A percentile compares a stretch with the other conserved stretches of the same genome.
Evolutionary conservation across 2,329 filamentous ascomycete genomes (phyloP).

Genomic region (Pseudopyrenochaeta lycopersici): DNA sequence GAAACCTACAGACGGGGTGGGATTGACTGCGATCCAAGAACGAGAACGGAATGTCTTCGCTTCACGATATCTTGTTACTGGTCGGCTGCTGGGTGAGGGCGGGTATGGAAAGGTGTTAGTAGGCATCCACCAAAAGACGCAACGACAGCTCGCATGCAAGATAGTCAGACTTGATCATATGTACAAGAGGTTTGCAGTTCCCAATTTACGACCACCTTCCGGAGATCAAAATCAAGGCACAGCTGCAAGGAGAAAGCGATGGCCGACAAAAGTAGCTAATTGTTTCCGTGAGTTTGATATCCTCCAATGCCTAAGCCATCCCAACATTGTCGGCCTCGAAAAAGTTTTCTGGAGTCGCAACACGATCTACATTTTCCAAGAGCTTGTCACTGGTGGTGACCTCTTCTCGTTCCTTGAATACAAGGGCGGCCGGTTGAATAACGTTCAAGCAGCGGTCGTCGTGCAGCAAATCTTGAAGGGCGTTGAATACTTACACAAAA

Average conservation of each 20-base stretch:
- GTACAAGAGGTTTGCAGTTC: conserved; percentile 12
- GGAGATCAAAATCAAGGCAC: conserved; percentile 2
- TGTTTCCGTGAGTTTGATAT: conserved; percentile 57
- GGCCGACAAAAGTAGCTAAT: conserved; percentile 34
- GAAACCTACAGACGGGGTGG: conserved; percentile 5
- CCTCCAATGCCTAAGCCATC: conserved; percentile 64
- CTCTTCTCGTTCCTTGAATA: conserved; percentile 67
- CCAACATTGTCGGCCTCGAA: conserved; percentile 67
- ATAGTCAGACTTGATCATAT: conserved; percentile 62
- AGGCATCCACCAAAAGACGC: conserved; percentile 61
- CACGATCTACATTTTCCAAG: conserved; percentile 68
- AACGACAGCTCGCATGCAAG: conserved; percentile 74
- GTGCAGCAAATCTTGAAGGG: conserved; percentile 65
- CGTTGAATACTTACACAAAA: conserved; percentile 65
- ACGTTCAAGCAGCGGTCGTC: conserved; percentile 64
- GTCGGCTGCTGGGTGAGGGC: conserved; percentile 63
- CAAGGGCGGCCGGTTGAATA: conserved; percentile 56
- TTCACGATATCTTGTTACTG: conserved; percentile 59
- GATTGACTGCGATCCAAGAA: conserved; percentile 34
- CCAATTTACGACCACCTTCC: conserved; percentile 13
- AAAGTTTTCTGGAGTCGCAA: conserved; percentile 63
- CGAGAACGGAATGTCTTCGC: conserved; percentile 56
- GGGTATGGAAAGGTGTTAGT: conserved; percentile 64
- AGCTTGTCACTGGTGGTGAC: conserved; percentile 68
- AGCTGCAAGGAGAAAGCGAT: conserved; percentile 17